Base-by-base conservation (phyloP, 202 grass and related monocot genomes). In the Zoysia matrella region DNA sequence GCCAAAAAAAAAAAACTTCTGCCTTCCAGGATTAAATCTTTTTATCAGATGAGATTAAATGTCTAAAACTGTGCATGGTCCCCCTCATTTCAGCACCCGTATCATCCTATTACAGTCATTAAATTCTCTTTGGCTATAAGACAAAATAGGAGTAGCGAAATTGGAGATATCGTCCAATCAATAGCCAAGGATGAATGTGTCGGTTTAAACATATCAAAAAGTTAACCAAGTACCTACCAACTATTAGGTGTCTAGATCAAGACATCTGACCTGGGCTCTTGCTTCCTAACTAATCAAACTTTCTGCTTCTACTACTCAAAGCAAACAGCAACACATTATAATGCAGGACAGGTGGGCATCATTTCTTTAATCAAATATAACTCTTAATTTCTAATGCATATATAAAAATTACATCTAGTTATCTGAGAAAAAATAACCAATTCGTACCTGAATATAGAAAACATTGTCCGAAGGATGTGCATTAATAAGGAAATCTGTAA, bases 381-480 rank as follows among this genome's bases (percentile, higher is more conserved):
- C 7, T n/a, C 7, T 10, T 43, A 78, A 74, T 5, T 53, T 14
- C 13, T 49, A 55, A 6, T 51, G 51, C 11, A 41, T n/a, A 47
- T 71, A 57, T 2, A 11, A 52, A 77, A 56, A 13, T 16, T 6
- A 72, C 50, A 56, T 7, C 41, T 61, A 46, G 14, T 46, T 1
- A 69, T 43, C 8, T 40, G 72, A 85, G 61, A 14, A 85, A 55
- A 11, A 67, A 15, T 10, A 45, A 56, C 2, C 13, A 76, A 69
- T 2, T 67, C 53, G 69, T 60, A 97, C 94, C 94, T 97, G 94
- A 83, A 97, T 92, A 77, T 92, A 97, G 45, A 97, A 52, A 88
- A 92, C 94, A 74, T 89, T 89, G 73, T 94, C 92, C n/a, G 94
- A 88, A 74, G 94, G 92, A 92, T 97, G 94, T n/a, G 94, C 94